Evolutionary conservation across 495 filamentous ascomycete species (phyloP).

Genomic region (Penicillium silybi): DNA sequence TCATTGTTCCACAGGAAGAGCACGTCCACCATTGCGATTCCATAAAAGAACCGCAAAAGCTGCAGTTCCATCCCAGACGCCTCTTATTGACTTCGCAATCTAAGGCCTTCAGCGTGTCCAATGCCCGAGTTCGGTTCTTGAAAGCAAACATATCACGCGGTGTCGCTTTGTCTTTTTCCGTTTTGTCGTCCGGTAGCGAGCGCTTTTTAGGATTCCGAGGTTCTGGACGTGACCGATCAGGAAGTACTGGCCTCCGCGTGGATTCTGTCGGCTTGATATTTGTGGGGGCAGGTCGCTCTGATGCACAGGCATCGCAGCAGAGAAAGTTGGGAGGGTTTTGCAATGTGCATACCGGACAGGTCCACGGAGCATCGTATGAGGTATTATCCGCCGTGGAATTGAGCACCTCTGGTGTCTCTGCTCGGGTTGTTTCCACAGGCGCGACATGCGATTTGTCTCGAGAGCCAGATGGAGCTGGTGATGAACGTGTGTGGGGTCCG

Average conservation of each 20-base stretch:
- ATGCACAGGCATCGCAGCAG: constrained; percentile 74
- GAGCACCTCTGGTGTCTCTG: constrained; percentile 5
- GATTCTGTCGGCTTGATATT: constrained; percentile 15
- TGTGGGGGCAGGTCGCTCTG: constrained; percentile 52
- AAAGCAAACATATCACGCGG: constrained; percentile 24
- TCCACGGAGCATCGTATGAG: constrained; percentile 54
- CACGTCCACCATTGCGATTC: constrained; percentile 79
- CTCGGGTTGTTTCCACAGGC: not conserved
- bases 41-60: constrained; percentile 60
- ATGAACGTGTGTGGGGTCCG: constrained; percentile 39
- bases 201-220: constrained; percentile 23
- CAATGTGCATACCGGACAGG: constrained; percentile 77
- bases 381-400: constrained; percentile 25
- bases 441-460: constrained; percentile 7
- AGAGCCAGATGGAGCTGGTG: constrained; percentile 17
- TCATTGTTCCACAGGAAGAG: constrained; percentile 63
- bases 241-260: not conserved
- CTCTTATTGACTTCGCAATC: constrained; percentile 39
- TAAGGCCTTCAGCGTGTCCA: constrained; percentile 34
- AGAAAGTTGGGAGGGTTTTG: constrained; percentile 67
- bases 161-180: constrained; percentile 7
- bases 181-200: constrained; percentile 3
- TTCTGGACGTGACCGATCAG: constrained; percentile 5
- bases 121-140: constrained; percentile 34
- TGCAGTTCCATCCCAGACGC: constrained; percentile 66